Evolutionary conservation across 768 basidiomycete species (phyloP).

Genomic region (Boletus reticuloceps): DNA sequence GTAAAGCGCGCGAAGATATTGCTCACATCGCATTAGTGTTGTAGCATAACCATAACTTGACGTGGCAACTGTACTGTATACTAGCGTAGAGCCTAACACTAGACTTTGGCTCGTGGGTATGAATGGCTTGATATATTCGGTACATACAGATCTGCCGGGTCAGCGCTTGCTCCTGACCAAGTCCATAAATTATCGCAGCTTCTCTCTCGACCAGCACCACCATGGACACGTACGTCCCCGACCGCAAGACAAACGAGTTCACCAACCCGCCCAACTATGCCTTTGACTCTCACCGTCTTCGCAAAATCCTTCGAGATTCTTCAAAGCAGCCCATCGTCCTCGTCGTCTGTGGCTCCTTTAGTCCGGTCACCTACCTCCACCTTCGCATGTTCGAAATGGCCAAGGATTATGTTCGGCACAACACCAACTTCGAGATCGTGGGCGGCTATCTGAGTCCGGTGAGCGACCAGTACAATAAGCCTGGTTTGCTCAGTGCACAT

Average conservation of each 20-base stretch:
- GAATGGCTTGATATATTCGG: slow-evolving; percentile 13
- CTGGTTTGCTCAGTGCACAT: slow-evolving; percentile 81
- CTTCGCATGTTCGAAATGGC: slow-evolving; percentile 99
- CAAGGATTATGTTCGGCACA: slow-evolving; percentile 89
- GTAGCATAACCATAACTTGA: slow-evolving; percentile 23
- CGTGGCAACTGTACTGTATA: slow-evolving; percentile 18
- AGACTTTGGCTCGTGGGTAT: slow-evolving; percentile 17
- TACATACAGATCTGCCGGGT: too few relatives aligned
- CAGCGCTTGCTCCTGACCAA: not conserved
- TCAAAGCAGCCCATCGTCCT: slow-evolving; percentile 85
- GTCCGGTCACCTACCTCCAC: slow-evolving; percentile 96
- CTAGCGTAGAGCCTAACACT: slow-evolving; percentile 2
- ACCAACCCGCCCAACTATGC: slow-evolving; percentile 64
- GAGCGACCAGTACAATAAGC: slow-evolving; percentile 94
- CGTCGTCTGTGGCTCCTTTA: slow-evolving; percentile 97
- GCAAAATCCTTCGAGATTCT: slow-evolving; percentile 53
- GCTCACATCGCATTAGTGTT: slow-evolving; percentile 13
- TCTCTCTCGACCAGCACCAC: slow-evolving; percentile 12
- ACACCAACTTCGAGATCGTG: slow-evolving; percentile 90
- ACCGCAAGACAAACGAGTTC: slow-evolving; percentile 37
- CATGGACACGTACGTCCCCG: slow-evolving; percentile 25
- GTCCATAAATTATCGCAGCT: slow-evolving; percentile 4
- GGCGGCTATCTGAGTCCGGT: slow-evolving; percentile 97
- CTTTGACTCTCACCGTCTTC: slow-evolving; percentile 67
- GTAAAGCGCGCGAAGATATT: slow-evolving; percentile 1